Percentiles rank a stretch among this genome's conserved stretches.
Conservation (phyloP, 2,329 filamentous ascomycete species). For the Blastomyces gilchristii region DNA sequence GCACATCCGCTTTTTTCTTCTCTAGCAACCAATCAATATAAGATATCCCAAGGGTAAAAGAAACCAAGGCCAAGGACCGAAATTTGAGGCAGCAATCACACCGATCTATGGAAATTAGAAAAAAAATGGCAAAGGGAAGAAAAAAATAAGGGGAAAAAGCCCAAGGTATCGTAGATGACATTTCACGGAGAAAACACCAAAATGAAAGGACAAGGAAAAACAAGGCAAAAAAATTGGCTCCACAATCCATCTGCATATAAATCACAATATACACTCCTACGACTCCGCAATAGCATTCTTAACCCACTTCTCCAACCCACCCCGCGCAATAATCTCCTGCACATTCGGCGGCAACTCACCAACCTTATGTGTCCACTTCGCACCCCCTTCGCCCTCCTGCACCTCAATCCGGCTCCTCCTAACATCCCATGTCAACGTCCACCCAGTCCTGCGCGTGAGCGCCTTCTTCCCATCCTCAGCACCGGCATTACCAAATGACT, state of each 20-base stretch:
- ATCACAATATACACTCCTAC: neutral
- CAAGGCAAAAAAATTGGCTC: neutral
- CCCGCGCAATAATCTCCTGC: constrained; percentile 69
- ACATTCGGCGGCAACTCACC: constrained; percentile 76
- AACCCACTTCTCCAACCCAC: constrained; percentile 75
- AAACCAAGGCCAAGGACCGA: neutral
- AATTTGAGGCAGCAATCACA: neutral
- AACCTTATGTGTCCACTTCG: constrained; percentile 68
- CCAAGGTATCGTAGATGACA: neutral
- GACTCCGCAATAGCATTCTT: constrained; percentile 50
- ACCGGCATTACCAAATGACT: constrained; percentile 23
- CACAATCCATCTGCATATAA: neutral
- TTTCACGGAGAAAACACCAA: neutral
- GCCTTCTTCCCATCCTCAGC: constrained; percentile 42
- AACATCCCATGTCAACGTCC: constrained; percentile 77
- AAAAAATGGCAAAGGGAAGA: neutral
- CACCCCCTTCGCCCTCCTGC: constrained; percentile 54
- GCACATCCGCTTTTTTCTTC: neutral
- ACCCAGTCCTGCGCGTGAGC: constrained; percentile 65
- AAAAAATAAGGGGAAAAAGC: neutral
- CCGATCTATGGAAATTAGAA: neutral
- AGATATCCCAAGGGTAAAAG: neutral
- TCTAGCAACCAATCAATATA: neutral
- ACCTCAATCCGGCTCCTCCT: constrained; percentile 59
- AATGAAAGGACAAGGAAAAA: neutral